These are phyloP conservation scores for Porphyrellus cyaneotinctus DNA, from an alignment of 768 basidiomycete genomes.

Conservation along the genomic window DNA sequence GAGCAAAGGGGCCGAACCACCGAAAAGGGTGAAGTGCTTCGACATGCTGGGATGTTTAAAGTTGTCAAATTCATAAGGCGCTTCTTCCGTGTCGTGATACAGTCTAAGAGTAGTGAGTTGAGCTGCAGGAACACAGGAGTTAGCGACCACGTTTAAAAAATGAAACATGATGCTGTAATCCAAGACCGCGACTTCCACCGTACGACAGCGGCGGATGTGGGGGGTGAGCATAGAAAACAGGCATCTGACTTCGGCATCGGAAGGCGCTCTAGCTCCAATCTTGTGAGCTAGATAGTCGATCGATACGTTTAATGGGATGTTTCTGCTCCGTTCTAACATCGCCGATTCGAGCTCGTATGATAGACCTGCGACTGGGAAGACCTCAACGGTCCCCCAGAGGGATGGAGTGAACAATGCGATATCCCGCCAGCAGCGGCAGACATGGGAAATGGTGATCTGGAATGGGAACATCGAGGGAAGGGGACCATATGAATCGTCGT, in stretches of 20 bases:
- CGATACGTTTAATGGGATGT: constrained; percentile 48
- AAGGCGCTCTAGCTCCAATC: constrained; percentile 13
- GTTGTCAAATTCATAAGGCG: constrained; percentile 6
- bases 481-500: no score
- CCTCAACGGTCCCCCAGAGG: constrained; percentile 49
- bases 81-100: constrained; percentile 45
- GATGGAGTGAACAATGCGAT: constrained; percentile 38
- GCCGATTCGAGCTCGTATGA: constrained; percentile 42
- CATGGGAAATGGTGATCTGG: no score
- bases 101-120: constrained; percentile 50
- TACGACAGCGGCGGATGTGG: constrained; percentile 51
- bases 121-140: constrained; percentile 6
- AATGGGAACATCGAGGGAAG: no score
- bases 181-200: constrained; percentile 44
- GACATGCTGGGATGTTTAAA: constrained; percentile 22
- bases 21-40: constrained; percentile 46
- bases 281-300: constrained; percentile 40
- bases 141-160: constrained; percentile 41
- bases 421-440: no score
- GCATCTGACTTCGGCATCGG: constrained; percentile 18
- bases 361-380: constrained; percentile 27
- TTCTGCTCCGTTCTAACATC: constrained; percentile 53
- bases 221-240: constrained; percentile 43
- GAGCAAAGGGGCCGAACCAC: constrained; percentile 50
- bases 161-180: constrained; percentile 46